phyloP scores from a whole-genome alignment of 768 basidiomycete species.

The Hericium rajendrae region DNA sequence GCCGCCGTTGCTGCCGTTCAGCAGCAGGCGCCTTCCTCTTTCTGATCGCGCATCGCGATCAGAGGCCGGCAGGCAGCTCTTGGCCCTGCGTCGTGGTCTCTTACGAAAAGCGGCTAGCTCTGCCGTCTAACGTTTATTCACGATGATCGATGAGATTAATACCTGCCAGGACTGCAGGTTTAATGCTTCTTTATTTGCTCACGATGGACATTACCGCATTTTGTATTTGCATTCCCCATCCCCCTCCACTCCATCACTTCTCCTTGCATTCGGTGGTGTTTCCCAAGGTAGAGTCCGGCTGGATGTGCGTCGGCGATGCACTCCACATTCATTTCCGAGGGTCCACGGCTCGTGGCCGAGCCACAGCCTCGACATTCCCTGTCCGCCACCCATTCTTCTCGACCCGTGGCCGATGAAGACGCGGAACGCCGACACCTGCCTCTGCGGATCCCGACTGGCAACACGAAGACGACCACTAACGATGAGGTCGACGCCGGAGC shows the following conservation, averaged over 20 bases:
- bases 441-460: constrained; percentile 8
- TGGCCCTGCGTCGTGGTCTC: constrained; percentile 8
- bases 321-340: constrained; percentile 7
- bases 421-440: constrained; percentile 8
- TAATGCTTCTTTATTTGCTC: constrained; percentile 8
- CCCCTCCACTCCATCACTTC: constrained; percentile 1
- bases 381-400: constrained; percentile 8
- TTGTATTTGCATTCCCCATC: constrained; percentile 8
- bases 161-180: constrained; percentile 15
- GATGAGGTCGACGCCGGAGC: constrained; percentile 40
- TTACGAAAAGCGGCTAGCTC: constrained; percentile 14
- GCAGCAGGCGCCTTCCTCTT: constrained; percentile 28
- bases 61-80: background rate
- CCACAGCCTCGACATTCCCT: constrained; percentile 4
- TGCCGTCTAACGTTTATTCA: constrained; percentile 9
- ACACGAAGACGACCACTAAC: constrained; percentile 45
- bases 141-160: constrained; percentile 15
- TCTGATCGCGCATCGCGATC: constrained; percentile 31
- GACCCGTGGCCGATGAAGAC: constrained; percentile 8
- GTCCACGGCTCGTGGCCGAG: constrained; percentile 10
- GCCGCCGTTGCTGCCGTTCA: constrained; percentile 46
- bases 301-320: constrained; percentile 16
- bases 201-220: constrained; percentile 14
- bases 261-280: constrained; percentile 6
- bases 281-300: constrained; percentile 6